Percentiles rank a stretch among this genome's conserved stretches.
phyloP scores from a whole-genome alignment of 148 eudicot genomes.

The Nyssa sinensis region DNA sequence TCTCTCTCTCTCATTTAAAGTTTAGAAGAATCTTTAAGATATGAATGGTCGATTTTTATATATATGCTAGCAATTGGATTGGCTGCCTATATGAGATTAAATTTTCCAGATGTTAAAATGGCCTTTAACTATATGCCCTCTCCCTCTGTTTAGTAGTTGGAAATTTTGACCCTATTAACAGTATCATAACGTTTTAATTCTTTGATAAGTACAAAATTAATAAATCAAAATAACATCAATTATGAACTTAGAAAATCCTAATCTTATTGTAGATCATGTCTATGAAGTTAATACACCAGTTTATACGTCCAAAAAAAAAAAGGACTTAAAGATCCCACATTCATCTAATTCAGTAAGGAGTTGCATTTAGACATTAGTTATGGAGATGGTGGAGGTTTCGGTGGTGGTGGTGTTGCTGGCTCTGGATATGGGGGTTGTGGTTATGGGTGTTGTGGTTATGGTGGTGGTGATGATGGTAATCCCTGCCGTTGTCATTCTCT shows the following conservation, averaged over 20 bases:
- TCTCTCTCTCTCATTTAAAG: too few relatives aligned
- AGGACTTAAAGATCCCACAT: not conserved
- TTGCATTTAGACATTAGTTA: not conserved
- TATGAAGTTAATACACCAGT: not conserved
- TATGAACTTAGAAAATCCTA: not conserved
- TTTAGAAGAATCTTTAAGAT: too few relatives aligned
- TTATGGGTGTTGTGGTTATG: slow-evolving; percentile 17
- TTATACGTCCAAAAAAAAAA: not conserved
- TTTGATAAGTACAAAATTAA: too few relatives aligned
- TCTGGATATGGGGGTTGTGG: slow-evolving; percentile 33
- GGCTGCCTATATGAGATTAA: too few relatives aligned
- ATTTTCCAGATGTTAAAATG: too few relatives aligned
- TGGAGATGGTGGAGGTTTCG: slow-evolving; percentile 40
- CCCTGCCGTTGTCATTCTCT: slow-evolving; percentile 24
- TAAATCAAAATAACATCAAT: not conserved
- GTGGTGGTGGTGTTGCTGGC: slow-evolving; percentile 26
- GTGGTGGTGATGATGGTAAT: slow-evolving; percentile 24
- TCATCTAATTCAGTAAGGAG: too few relatives aligned
- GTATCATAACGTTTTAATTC: too few relatives aligned
- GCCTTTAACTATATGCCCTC: too few relatives aligned
- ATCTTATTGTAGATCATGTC: not conserved
- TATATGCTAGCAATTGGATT: too few relatives aligned
- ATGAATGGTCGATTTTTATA: too few relatives aligned
- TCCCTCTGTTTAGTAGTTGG: too few relatives aligned
- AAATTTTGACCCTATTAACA: too few relatives aligned